These are phyloP conservation scores for Syzygium aromaticum DNA, from an alignment of 345 rosid species.

Conservation along the genomic window DNA sequence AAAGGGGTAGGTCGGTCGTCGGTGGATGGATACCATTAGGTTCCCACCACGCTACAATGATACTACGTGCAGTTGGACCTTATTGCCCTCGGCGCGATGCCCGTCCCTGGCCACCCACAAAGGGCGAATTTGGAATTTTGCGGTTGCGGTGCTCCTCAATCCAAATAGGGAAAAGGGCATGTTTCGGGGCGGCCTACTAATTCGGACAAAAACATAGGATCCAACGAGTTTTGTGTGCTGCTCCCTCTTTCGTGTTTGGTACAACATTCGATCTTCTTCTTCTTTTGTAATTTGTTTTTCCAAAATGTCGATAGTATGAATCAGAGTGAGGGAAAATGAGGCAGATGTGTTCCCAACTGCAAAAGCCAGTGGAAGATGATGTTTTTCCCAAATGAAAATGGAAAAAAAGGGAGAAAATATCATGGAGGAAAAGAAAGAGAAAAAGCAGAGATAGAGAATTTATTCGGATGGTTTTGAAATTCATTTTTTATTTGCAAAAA, in stretches of 20 bases:
- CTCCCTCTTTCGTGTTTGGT: background rate
- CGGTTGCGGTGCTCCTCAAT: background rate
- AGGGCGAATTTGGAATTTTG: background rate
- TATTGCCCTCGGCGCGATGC: background rate
- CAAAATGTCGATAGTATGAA: background rate
- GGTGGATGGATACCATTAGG: slow-evolving; percentile 79
- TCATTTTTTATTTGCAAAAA: background rate
- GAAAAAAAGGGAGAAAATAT: background rate
- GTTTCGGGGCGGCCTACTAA: background rate
- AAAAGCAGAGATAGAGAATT: background rate
- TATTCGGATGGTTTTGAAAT: background rate
- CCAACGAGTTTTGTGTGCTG: background rate
- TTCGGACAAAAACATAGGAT: background rate
- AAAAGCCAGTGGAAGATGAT: background rate
- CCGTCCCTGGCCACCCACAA: too few species aligned
- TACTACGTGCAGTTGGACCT: background rate
- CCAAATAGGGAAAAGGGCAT: background rate
- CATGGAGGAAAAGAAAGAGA: background rate
- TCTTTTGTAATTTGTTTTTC: background rate
- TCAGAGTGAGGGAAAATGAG: background rate
- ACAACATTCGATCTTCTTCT: background rate
- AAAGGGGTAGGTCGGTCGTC: slow-evolving; percentile 64
- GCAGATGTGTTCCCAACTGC: too few species aligned
- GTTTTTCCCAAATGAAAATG: background rate
- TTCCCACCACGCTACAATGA: slow-evolving; percentile 38